These are phyloP conservation scores for Globisporangium paroecandrum DNA, from an alignment of 352 stramenopile genomes.

Conservation along the genomic window DNA sequence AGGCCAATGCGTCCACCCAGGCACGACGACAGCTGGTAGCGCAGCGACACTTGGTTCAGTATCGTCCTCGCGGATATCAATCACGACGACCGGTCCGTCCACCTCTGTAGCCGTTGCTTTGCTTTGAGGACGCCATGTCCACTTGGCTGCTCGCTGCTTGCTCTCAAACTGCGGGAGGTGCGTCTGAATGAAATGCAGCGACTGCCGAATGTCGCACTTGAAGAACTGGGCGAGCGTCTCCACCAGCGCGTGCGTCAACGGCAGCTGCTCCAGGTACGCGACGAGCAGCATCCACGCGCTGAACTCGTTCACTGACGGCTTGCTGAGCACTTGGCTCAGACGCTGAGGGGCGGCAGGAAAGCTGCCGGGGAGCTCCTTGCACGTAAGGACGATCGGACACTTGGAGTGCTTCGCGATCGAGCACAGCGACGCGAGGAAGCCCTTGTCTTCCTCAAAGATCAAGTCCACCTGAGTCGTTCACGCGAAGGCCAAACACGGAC, in stretches of 20 bases:
- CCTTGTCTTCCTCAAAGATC: slow-evolving; percentile 80
- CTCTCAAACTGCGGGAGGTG: slow-evolving; percentile 27
- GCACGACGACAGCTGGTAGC: slow-evolving; percentile 18
- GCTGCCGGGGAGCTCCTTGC: slow-evolving; percentile 45
- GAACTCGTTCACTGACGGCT: slow-evolving; percentile 60
- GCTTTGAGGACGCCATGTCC: slow-evolving; percentile 16
- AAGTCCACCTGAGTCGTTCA: slow-evolving; percentile 42
- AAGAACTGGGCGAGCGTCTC: slow-evolving; percentile 50
- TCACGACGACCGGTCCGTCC: background rate
- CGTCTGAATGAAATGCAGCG: slow-evolving; percentile 68
- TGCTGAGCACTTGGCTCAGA: slow-evolving; percentile 33
- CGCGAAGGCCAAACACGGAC: background rate
- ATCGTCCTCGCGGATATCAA: slow-evolving; percentile 5
- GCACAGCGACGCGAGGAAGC: slow-evolving; percentile 63
- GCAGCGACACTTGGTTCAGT: background rate
- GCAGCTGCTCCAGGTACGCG: slow-evolving; percentile 48
- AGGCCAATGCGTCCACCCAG: slow-evolving; percentile 47
- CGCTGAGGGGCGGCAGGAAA: slow-evolving; percentile 53
- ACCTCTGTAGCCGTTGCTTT: background rate
- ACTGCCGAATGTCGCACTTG: slow-evolving; percentile 60
- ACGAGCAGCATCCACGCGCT: slow-evolving; percentile 62
- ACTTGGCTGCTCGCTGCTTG: slow-evolving; percentile 12
- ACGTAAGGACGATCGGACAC: slow-evolving; percentile 79
- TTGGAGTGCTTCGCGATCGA: slow-evolving; percentile 81
- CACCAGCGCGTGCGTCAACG: slow-evolving; percentile 32